Evolutionary conservation across 148 eudicot species (phyloP), one percentile per base, ranked within the genome.

Genomic region (Vaccinium vitisidaea): DNA sequence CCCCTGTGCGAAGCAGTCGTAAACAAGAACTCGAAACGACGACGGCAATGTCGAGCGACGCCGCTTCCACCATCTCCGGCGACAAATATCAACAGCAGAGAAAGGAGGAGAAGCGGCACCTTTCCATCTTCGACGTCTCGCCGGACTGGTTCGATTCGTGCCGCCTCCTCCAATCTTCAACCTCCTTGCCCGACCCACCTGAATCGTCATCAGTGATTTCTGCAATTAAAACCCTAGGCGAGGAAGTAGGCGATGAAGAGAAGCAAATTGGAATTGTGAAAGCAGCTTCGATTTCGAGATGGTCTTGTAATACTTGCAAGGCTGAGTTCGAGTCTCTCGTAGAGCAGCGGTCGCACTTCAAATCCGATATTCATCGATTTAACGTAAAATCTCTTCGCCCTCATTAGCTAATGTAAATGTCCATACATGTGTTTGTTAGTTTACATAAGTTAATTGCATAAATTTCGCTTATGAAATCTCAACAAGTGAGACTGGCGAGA

Each of bases 301-400:
- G 88, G 95, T 90, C 94, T n/a, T 96, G 99, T 75, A 94, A 92
- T 67, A 93, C 92, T 39, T 96, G 99, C 83, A 92, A 89, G 84
- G 88, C 90, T 15, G 96, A 93, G 80, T 96, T 96, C 81, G 98
- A 93, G 46, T 92, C 94, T 54, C 92, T 96, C 19, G 80, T 80
- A 7, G 97, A 94, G 39, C 99, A 96, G 82, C 94, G 99, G 4
- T 87, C 90, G 52, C 99, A 96, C 86, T 96, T 94, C 89, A 96
- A 94, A 87, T 96, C 99, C 50, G 99, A 96, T 46, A 52, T 94
- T 85, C 99, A 96, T 83, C 97, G 99, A 46, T 89, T 96, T 87
- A 96, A 96, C 91, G 99, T 96, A 88, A 75, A n/a, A 11, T 75
- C 82, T 70, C 23, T 4, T 75, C 67, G 18, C 82, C 81, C 63